A percentile compares a stretch with the other conserved stretches of the same genome.
phyloP scores from a whole-genome alignment of 2,329 filamentous ascomycete genomes.

The Ascochyta pisi region DNA sequence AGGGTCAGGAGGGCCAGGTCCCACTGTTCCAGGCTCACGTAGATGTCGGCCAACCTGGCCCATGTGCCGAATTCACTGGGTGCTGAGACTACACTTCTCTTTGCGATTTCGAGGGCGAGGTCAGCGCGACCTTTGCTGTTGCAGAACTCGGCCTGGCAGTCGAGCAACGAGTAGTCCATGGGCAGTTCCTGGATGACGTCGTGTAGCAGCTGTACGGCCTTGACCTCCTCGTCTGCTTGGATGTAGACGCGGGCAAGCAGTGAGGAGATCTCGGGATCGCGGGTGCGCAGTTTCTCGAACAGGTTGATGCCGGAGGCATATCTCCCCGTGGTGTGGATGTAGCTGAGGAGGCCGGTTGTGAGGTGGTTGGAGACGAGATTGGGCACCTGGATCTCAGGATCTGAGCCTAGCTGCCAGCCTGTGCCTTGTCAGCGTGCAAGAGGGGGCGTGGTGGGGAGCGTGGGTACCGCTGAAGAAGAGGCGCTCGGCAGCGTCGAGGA shows the following conservation, averaged over 20 bases:
- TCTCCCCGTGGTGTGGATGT: constrained; percentile 93
- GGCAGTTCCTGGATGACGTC: constrained; percentile 88
- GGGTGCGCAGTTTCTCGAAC: constrained; percentile 91
- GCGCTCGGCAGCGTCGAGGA: constrained; percentile 90
- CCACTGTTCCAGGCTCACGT: constrained; percentile 94
- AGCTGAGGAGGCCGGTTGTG: constrained; percentile 89
- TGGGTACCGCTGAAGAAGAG: constrained; percentile 85
- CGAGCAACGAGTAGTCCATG: constrained; percentile 97
- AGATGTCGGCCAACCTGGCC: constrained; percentile 92
- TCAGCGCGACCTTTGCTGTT: constrained; percentile 85
- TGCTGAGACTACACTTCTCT: constrained; percentile 91
- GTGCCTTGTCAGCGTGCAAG: constrained; percentile 6
- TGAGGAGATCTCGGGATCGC: constrained; percentile 93
- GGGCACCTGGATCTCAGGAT: constrained; percentile 95
- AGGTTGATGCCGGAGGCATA: constrained; percentile 96
- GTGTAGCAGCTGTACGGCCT: constrained; percentile 86
- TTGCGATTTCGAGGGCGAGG: constrained; percentile 90
- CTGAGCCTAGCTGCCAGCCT: constrained; percentile 93
- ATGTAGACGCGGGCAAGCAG: constrained; percentile 89
- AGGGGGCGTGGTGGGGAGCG: no score
- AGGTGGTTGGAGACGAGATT: constrained; percentile 97
- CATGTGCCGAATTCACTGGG: constrained; percentile 98
- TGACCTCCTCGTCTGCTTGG: constrained; percentile 96
- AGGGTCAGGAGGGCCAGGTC: constrained; percentile 92
- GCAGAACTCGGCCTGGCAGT: constrained; percentile 91